Evolutionary conservation across 177 flowering plant genomes (phyloP), one percentile per base, ranked within the genome.

Genomic region (Vitis hybrid): DNA sequence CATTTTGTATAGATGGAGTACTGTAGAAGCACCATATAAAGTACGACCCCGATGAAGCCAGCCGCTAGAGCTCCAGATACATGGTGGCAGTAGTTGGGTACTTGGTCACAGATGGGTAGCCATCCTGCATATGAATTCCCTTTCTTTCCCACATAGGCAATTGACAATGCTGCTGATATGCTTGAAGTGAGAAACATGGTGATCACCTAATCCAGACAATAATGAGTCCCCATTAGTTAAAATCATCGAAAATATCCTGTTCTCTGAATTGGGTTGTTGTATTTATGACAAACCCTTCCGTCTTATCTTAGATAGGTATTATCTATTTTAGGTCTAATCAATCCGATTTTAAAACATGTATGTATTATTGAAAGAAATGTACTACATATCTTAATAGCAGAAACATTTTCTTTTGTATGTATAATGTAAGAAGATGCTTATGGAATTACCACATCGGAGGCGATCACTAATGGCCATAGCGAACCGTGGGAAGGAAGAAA

Each of bases 81-180:
- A 49, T 74, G 81, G 55, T 78, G 54, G 48, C 85, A 81, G 71
- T 74, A 81, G 3, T 72, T 68, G 21, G 74, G 73, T 14, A 84
- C 80, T 74, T 72, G 80, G 14, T 71, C 80, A 49, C 84, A 84
- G 5, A 84, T 73, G 10, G 87, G 87, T 6, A 76, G 70, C 87
- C 87, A 84, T 15, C 83, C 85, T 17, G 85, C 84, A 6, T 49
- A 48, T 0, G 78, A 56, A 21, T 80, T 82, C 18, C 87, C 87
- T 12, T 75, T 68, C 69, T 80, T 84, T 13, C 83, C 84, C 67
- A 84, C 80, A 2, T 78, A 26, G 11, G 76, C 87, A 1, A 84
- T 63, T 2, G 84, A 81, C 74, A 84, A 67, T 2, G 84, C 84
- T 4, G 85, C 87, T 4, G 87, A 82, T 5, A 80, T n/a, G 67